Conservation (phyloP, 345 rosid species). For the Ceriops tagal region DNA sequence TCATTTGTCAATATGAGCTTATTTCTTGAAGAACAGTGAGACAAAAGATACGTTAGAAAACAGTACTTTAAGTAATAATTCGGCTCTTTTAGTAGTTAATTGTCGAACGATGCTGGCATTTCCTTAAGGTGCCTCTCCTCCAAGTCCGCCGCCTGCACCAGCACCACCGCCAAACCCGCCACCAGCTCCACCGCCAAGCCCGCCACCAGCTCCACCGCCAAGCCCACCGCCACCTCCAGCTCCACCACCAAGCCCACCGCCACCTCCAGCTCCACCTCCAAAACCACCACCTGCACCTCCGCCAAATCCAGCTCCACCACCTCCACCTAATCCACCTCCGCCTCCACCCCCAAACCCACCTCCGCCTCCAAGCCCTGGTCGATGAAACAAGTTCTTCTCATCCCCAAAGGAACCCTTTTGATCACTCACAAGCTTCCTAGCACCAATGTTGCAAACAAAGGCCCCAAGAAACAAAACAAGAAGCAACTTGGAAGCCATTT, state of each 20-base stretch:
- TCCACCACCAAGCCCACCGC: slow-evolving; percentile 28
- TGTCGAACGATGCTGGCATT: background rate
- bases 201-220: background rate
- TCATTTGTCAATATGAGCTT: background rate
- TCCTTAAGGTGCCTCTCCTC: slow-evolving; percentile 32
- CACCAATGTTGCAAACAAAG: slow-evolving; percentile 25
- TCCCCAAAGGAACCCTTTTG: slow-evolving; percentile 33
- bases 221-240: background rate
- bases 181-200: background rate
- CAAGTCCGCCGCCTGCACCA: slow-evolving; percentile 30
- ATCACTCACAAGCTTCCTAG: slow-evolving; percentile 34
- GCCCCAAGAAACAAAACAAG: slow-evolving; percentile 36
- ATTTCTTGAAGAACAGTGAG: background rate
- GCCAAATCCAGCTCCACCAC: slow-evolving; percentile 27
- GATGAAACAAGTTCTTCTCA: slow-evolving; percentile 34
- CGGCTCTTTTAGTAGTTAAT: background rate
- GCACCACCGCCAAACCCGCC: background rate
- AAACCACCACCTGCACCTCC: slow-evolving; percentile 25
- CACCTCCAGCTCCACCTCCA: slow-evolving; percentile 19
- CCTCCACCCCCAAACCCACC: slow-evolving; percentile 28
- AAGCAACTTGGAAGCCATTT: slow-evolving; percentile 28
- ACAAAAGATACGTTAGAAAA: background rate
- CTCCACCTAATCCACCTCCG: slow-evolving; percentile 30
- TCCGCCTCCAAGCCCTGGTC: slow-evolving; percentile 25
- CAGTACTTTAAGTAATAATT: background rate